Percentiles rank a stretch among this genome's conserved stretches.
phyloP scores from a whole-genome alignment of 345 rosid species.

The Syzygium grande region DNA sequence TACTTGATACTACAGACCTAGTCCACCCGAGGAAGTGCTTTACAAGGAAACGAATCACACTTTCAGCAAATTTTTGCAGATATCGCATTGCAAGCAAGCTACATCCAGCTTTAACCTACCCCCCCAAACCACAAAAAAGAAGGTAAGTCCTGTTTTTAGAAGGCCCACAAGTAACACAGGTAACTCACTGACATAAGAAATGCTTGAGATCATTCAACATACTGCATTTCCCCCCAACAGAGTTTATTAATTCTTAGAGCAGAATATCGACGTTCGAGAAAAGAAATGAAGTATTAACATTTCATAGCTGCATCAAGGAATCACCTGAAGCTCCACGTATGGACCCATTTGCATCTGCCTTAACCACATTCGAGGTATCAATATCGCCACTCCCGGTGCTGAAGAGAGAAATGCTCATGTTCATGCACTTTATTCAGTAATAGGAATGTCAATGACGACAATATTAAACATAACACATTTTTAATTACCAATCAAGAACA shows the following conservation, averaged over 20 bases:
- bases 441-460: background rate
- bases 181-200: background rate
- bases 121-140: background rate
- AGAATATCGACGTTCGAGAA: background rate
- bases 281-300: background rate
- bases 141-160: background rate
- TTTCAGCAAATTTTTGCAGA: background rate
- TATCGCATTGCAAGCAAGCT: background rate
- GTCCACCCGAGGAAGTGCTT: background rate
- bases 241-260: background rate
- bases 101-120: background rate
- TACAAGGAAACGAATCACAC: background rate
- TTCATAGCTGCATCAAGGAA: background rate
- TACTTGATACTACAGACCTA: background rate
- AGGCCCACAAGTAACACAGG: background rate
- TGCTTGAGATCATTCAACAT: background rate
- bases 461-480: background rate
- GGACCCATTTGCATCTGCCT: conserved; percentile 65
- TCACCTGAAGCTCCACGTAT: conserved; percentile 87
- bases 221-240: background rate
- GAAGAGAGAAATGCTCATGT: conserved; percentile 2
- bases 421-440: background rate
- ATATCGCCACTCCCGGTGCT: conserved; percentile 98
- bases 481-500: conserved; percentile 76
- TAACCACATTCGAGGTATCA: conserved; percentile 81